These are phyloP conservation scores for Annona squamosa DNA, from an alignment of 164 flowering plant genomes.

Conservation along the genomic window DNA sequence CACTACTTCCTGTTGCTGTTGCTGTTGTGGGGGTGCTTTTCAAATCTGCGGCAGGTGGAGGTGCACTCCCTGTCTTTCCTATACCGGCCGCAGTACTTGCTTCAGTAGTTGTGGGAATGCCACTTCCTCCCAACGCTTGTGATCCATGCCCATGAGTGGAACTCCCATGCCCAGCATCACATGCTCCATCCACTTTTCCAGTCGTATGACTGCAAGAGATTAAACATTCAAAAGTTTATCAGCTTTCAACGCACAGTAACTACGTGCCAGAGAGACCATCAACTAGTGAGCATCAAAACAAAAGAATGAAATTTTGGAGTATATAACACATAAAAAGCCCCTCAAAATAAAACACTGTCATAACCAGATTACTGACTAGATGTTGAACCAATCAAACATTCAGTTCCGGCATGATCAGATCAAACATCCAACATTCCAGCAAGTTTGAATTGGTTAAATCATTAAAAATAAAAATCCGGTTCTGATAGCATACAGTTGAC, in stretches of 20 bases:
- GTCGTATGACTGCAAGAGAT: constrained; percentile 38
- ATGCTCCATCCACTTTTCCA: constrained; percentile 36
- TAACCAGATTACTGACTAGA: too few species aligned
- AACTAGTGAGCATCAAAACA: background rate
- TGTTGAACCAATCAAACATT: too few species aligned
- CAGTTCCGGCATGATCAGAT: too few species aligned
- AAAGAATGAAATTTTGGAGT: background rate
- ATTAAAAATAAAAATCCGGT: too few species aligned
- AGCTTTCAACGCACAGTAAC: background rate
- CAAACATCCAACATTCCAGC: too few species aligned
- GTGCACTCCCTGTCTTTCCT: constrained; percentile 17
- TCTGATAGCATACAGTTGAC: background rate
- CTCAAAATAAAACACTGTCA: too few species aligned
- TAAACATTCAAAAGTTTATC: background rate
- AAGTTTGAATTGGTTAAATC: too few species aligned
- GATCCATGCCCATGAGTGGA: constrained; percentile 19
- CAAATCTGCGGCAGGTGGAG: constrained; percentile 6
- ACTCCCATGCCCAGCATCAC: constrained; percentile 18
- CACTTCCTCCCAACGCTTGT: constrained; percentile 12
- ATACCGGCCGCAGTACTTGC: constrained; percentile 11
- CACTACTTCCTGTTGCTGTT: constrained; percentile 4
- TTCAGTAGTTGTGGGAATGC: constrained; percentile 20
- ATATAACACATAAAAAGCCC: background rate
- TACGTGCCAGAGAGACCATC: background rate
- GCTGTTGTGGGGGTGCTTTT: constrained; percentile 4